These are phyloP conservation scores for Galeopsis tetrahit DNA, from an alignment of 257 asterid species.

Conservation along the genomic window DNA sequence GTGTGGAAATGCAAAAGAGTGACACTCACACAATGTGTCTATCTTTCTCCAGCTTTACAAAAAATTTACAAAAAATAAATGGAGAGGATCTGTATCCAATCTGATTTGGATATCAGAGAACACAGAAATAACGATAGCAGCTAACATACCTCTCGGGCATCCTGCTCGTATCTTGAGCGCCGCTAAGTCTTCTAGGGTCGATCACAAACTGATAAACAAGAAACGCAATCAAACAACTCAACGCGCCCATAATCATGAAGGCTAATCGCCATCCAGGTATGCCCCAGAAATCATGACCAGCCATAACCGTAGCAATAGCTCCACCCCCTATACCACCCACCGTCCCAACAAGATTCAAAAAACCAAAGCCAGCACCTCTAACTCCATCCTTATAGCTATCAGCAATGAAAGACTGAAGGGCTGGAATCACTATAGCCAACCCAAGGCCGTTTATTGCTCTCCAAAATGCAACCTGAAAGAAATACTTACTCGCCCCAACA, in stretches of 20 bases:
- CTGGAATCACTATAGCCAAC: conserved; percentile 93
- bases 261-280: conserved; percentile 94
- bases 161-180: conserved; percentile 46
- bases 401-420: conserved; percentile 92
- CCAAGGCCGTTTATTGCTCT: conserved; percentile 92
- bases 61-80: too few relatives aligned
- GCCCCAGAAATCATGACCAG: conserved; percentile 77
- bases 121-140: not conserved
- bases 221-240: conserved; percentile 78
- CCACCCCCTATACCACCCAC: conserved; percentile 99
- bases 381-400: conserved; percentile 85
- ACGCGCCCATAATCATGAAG: conserved; percentile 69
- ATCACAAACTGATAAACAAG: conserved; percentile 82
- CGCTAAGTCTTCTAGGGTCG: conserved; percentile 60
- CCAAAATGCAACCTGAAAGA: conserved; percentile 86
- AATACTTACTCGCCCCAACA: conserved; percentile 84
- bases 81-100: too few relatives aligned
- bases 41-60: too few relatives aligned
- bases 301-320: conserved; percentile 96
- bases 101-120: not conserved
- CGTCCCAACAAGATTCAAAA: conserved; percentile 79
- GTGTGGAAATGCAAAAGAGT: too few relatives aligned
- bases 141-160: conserved; percentile 56
- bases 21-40: too few relatives aligned
- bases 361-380: conserved; percentile 92